A percentile compares a stretch with the other conserved stretches of the same genome.
Conservation (phyloP, 2,329 filamentous ascomycete genomes). For the Trichophyton mentagrophytes region DNA sequence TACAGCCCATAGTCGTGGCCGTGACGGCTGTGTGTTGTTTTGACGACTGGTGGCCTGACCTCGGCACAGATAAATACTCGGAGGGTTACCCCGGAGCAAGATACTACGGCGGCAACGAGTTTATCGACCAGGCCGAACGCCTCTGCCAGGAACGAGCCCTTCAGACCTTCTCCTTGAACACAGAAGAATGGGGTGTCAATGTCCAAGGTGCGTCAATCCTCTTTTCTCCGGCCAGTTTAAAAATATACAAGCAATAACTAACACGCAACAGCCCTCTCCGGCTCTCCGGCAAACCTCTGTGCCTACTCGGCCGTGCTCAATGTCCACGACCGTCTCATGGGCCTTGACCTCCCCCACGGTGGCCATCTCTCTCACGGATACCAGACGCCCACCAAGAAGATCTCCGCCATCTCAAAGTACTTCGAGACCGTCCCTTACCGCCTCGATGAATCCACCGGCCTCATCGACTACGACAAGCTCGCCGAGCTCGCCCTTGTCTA, state of each 20-base stretch:
- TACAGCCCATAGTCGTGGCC: too few relatives aligned
- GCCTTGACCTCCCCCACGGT: conserved; percentile 84
- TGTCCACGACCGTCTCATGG: conserved; percentile 92
- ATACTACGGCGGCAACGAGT: conserved; percentile 95
- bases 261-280: conserved; percentile 54
- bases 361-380: conserved; percentile 95
- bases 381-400: conserved; percentile 90
- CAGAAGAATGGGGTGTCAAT: conserved; percentile 90
- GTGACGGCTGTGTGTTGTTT: not conserved
- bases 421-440: conserved; percentile 98
- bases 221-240: not conserved
- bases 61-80: conserved; percentile 77
- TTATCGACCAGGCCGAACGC: conserved; percentile 81
- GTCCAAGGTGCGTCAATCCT: conserved; percentile 56
- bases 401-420: conserved; percentile 95
- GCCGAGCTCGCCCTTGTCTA: conserved; percentile 83
- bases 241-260: not conserved
- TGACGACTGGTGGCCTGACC: conserved; percentile 17
- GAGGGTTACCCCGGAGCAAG: conserved; percentile 93
- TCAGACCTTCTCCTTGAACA: conserved; percentile 69
- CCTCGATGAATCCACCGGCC: conserved; percentile 60
- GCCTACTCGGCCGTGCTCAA: conserved; percentile 95
- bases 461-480: conserved; percentile 93
- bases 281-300: conserved; percentile 60
- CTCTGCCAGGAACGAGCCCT: conserved; percentile 84